These are phyloP conservation scores for Sequoiadendron giganteum DNA, from an alignment of 75 land plant genomes.

Conservation along the genomic window DNA sequence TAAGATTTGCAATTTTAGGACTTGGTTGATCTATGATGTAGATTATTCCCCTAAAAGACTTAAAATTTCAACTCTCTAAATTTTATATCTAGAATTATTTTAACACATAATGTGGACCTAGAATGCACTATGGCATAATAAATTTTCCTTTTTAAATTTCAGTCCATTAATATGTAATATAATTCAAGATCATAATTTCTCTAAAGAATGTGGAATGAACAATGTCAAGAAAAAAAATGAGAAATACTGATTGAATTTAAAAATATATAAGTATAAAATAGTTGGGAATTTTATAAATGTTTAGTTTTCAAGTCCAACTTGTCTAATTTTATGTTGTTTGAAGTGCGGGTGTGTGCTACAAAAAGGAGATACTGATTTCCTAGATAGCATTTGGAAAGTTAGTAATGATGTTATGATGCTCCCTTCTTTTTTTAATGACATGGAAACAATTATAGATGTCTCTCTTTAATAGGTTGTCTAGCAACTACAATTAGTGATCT, in stretches of 20 bases:
- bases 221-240: constrained; percentile 56
- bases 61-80: not conserved
- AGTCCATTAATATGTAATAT: constrained; percentile 31
- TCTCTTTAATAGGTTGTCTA: not conserved
- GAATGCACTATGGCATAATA: not conserved
- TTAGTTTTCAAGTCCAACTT: not conserved
- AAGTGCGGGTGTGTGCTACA: constrained; percentile 52
- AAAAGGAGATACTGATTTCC: constrained; percentile 33
- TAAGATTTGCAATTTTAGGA: not conserved
- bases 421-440: not conserved
- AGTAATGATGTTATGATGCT: constrained; percentile 52
- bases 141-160: not conserved
- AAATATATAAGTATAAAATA: constrained; percentile 29
- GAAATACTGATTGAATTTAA: constrained; percentile 64
- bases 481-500: not conserved
- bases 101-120: not conserved
- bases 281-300: not conserved
- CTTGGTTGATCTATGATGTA: not conserved
- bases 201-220: constrained; percentile 55
- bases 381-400: constrained; percentile 45
- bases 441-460: not conserved
- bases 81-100: not conserved
- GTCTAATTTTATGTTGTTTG: not conserved
- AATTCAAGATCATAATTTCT: constrained; percentile 63
- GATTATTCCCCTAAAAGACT: not conserved